Conservation (phyloP, 108 stramenopile genomes). For the Discostella pseudostelligera region DNA sequence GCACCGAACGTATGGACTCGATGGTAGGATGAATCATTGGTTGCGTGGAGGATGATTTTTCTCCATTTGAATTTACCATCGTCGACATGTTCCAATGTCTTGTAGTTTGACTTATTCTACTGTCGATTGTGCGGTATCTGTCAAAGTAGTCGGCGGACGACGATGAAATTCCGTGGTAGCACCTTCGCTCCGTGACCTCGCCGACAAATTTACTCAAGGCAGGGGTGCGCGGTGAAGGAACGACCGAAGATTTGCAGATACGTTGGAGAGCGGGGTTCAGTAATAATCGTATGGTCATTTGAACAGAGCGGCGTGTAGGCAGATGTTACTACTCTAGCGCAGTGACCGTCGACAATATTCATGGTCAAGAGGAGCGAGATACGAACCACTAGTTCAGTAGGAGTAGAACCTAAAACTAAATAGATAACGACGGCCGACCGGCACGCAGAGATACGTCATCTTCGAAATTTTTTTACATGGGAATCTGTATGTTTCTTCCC, state of each 20-base stretch:
- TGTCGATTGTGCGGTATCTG: not conserved
- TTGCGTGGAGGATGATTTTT: not conserved
- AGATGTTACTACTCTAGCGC: not conserved
- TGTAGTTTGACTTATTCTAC: not conserved
- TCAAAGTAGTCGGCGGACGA: not conserved
- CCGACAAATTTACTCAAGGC: not conserved
- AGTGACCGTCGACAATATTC: too few relatives aligned
- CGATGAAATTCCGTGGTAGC: not conserved
- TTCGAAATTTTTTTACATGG: too few relatives aligned
- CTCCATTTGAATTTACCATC: conserved; percentile 23
- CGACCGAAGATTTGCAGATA: too few relatives aligned
- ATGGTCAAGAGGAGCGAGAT: too few relatives aligned
- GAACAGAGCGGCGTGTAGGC: too few relatives aligned
- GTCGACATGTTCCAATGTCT: not conserved
- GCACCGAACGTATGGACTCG: conserved; percentile 35
- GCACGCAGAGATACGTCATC: too few relatives aligned
- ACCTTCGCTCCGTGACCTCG: not conserved
- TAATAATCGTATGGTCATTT: too few relatives aligned
- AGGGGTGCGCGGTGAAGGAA: not conserved
- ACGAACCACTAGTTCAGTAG: too few relatives aligned
- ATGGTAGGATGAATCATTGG: conserved; percentile 38
- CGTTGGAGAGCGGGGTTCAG: not conserved
- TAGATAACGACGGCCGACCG: too few relatives aligned
- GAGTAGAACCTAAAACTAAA: too few relatives aligned
- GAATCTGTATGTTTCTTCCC: too few relatives aligned